Evolutionary conservation across 2,329 filamentous ascomycete genomes (phyloP).

Genomic region (Diaporthe helianthi): DNA sequence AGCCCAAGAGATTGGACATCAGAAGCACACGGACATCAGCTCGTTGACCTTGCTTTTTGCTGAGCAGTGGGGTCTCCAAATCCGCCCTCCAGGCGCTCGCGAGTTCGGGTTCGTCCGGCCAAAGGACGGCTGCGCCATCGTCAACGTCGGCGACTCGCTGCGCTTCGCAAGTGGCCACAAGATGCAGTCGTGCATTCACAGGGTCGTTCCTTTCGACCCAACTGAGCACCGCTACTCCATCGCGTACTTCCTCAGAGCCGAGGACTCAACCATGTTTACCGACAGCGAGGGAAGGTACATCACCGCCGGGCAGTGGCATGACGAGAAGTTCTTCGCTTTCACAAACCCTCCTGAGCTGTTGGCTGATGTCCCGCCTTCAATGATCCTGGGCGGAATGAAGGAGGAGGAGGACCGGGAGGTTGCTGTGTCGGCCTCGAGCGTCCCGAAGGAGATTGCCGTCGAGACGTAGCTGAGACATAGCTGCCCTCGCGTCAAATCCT

Average conservation of each 20-base stretch:
- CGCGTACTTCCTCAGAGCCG: conserved; percentile 64
- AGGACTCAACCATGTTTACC: conserved; percentile 62
- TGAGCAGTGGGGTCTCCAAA: conserved; percentile 64
- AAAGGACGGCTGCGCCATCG: conserved; percentile 57
- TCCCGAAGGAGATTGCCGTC: neutral
- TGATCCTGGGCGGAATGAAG: conserved; percentile 59
- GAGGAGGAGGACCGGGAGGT: conserved; percentile 44
- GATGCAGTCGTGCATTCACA: conserved; percentile 64
- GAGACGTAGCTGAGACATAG: neutral
- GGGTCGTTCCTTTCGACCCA: conserved; percentile 60
- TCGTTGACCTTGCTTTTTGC: conserved; percentile 62
- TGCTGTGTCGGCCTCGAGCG: neutral
- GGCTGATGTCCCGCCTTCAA: conserved; percentile 55
- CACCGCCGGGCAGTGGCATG: conserved; percentile 61
- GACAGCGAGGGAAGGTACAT: conserved; percentile 61
- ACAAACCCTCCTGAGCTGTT: conserved; percentile 51
- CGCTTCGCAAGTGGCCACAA: conserved; percentile 60
- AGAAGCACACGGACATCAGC: conserved; percentile 65
- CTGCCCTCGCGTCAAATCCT: neutral
- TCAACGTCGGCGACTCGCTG: conserved; percentile 66
- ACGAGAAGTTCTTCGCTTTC: conserved; percentile 61
- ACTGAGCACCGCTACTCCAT: conserved; percentile 64
- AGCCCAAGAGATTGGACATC: conserved; percentile 55
- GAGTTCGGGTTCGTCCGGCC: conserved; percentile 63
- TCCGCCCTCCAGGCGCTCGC: conserved; percentile 56